phyloP scores from a whole-genome alignment of 148 eudicot species.

The Pharnaceum exiguum region DNA sequence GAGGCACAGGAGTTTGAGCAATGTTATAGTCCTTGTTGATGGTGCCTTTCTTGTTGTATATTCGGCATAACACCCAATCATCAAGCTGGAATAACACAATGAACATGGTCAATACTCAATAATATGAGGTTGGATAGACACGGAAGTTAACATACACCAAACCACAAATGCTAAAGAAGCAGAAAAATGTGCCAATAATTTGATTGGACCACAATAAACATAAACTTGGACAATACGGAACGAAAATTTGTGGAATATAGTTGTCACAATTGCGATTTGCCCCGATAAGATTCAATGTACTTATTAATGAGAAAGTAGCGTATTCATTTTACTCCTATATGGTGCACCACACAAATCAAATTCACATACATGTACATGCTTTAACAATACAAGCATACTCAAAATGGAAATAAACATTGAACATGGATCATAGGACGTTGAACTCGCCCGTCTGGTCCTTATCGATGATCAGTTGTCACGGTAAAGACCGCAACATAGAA shows the following conservation, averaged over 20 bases:
- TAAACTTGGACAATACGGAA: not conserved
- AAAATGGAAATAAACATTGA: no score
- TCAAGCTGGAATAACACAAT: slow-evolving; percentile 40
- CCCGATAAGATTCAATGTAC: not conserved
- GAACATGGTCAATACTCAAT: not conserved
- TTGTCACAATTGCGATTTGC: not conserved
- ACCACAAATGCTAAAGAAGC: not conserved
- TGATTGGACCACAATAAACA: not conserved
- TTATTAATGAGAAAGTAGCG: no score
- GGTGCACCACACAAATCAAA: no score
- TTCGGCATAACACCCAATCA: slow-evolving; percentile 77
- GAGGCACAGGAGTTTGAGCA: slow-evolving; percentile 9
- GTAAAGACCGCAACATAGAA: no score
- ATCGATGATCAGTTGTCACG: no score
- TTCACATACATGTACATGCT: no score
- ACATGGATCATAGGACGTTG: no score
- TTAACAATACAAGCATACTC: no score
- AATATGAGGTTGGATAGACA: not conserved
- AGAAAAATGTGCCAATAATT: not conserved
- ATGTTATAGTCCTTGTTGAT: slow-evolving; percentile 30
- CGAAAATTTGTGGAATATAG: not conserved
- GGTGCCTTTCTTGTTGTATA: slow-evolving; percentile 77
- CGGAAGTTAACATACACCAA: not conserved
- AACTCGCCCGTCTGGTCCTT: no score
- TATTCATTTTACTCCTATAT: no score